A percentile compares a stretch with the other conserved stretches of the same genome.
phyloP scores from a whole-genome alignment of 768 basidiomycete genomes.

The Tricholoma hemisulphureum region DNA sequence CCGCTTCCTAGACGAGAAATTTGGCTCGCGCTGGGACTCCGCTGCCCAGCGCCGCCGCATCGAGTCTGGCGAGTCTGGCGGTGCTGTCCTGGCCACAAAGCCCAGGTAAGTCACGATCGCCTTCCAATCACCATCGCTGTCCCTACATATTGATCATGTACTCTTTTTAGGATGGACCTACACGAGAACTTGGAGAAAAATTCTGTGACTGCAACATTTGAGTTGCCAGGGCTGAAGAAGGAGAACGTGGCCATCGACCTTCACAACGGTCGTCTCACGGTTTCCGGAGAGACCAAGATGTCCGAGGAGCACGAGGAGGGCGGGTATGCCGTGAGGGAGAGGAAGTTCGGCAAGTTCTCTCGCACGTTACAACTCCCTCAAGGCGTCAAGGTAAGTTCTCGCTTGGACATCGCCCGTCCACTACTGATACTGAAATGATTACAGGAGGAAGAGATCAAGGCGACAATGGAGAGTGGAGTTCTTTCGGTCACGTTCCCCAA shows the following conservation, averaged over 20 bases:
- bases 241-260: slow-evolving; percentile 46
- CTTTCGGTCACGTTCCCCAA: slow-evolving; percentile 13
- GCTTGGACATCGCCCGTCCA: no score
- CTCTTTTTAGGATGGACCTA: slow-evolving; percentile 50
- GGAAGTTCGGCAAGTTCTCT: slow-evolving; percentile 45
- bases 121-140: no score
- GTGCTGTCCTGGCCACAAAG: not conserved
- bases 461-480: slow-evolving; percentile 8
- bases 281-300: slow-evolving; percentile 41
- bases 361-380: slow-evolving; percentile 45
- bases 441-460: slow-evolving; percentile 12
- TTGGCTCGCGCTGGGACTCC: not conserved
- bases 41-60: not conserved
- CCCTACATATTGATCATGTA: no score
- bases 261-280: slow-evolving; percentile 41
- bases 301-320: slow-evolving; percentile 30
- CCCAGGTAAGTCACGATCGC: not conserved
- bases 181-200: slow-evolving; percentile 40
- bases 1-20: not conserved
- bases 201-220: slow-evolving; percentile 49
- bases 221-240: slow-evolving; percentile 53
- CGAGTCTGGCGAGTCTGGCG: not conserved
- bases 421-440: not conserved
- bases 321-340: slow-evolving; percentile 42
- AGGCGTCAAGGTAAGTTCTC: slow-evolving; percentile 41